Conservation (phyloP, 805 yeast genomes). For the Pichia nanzhaoensis region DNA sequence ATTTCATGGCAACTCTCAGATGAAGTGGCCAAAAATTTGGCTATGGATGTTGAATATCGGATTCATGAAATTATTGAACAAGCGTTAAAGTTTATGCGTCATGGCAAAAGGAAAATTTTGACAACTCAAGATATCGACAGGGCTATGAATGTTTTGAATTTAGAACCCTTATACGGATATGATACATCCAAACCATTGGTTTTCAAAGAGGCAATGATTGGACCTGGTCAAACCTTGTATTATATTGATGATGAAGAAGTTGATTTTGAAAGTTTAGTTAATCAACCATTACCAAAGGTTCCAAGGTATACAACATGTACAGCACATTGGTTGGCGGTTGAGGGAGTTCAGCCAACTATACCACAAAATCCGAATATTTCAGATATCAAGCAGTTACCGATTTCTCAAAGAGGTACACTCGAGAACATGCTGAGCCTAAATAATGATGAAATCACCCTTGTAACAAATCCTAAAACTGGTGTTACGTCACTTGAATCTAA, state of each 20-base stretch:
- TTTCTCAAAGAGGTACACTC: conserved; percentile 78
- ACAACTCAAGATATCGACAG: conserved; percentile 76
- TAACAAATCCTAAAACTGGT: conserved; percentile 26
- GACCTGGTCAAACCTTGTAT: conserved; percentile 89
- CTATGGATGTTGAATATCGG: conserved; percentile 99
- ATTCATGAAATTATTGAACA: conserved; percentile 93
- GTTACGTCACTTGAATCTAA: conserved; percentile 22
- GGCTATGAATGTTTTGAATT: conserved; percentile 77
- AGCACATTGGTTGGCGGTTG: conserved; percentile 96
- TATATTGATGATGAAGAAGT: conserved; percentile 88
- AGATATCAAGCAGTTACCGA: conserved; percentile 73
- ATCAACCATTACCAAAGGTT: conserved; percentile 90
- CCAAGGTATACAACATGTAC: conserved; percentile 91
- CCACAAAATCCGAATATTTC: conserved; percentile 89
- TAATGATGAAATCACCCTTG: conserved; percentile 33
- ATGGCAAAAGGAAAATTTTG: conserved; percentile 75
- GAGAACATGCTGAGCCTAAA: conserved; percentile 51
- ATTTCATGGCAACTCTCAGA: conserved; percentile 64
- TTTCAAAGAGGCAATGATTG: conserved; percentile 83
- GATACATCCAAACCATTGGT: conserved; percentile 61
- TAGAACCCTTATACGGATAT: conserved; percentile 91
- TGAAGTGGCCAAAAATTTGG: conserved; percentile 88
- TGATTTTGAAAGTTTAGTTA: conserved; percentile 88
- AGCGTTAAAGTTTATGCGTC: conserved; percentile 93
- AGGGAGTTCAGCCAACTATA: conserved; percentile 96